phyloP scores from a whole-genome alignment of 2,329 filamentous ascomycete species.

The Leptographium radiaticola region DNA sequence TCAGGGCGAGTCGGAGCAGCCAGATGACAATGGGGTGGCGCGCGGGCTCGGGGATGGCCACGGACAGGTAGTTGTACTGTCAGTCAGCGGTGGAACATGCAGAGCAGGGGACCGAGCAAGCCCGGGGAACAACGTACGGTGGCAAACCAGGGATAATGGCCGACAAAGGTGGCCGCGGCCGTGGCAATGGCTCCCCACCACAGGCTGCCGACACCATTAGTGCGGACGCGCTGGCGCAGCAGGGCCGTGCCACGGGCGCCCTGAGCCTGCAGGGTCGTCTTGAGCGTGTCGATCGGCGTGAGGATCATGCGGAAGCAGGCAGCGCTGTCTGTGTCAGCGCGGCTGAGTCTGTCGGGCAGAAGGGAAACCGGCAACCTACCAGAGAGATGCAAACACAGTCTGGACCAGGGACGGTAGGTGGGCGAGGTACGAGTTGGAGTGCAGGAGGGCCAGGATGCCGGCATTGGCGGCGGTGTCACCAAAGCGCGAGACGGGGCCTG shows the following conservation, averaged over 20 bases:
- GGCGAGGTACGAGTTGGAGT: constrained; percentile 31
- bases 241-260: constrained; percentile 27
- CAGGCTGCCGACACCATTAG: constrained; percentile 29
- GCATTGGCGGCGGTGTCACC: constrained; percentile 36
- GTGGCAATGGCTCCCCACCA: constrained; percentile 38
- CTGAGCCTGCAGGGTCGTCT: constrained; percentile 35
- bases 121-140: constrained; percentile 18
- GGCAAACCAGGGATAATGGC: constrained; percentile 37
- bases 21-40: constrained; percentile 26
- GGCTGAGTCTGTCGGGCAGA: neutral
- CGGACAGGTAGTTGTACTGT: constrained; percentile 30
- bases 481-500: constrained; percentile 31
- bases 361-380: constrained; percentile 14
- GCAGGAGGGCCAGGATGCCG: constrained; percentile 32
- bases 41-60: constrained; percentile 25
- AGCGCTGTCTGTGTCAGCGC: constrained; percentile 18
- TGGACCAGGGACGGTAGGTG: constrained; percentile 28
- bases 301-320: constrained; percentile 33
- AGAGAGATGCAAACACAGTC: constrained; percentile 33
- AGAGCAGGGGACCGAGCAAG: no score
- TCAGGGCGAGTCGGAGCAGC: constrained; percentile 29
- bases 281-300: constrained; percentile 35
- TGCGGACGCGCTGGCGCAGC: constrained; percentile 29
- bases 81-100: neutral
- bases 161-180: constrained; percentile 33